Base-by-base conservation (phyloP, 2,329 filamentous ascomycete genomes). In the Teratosphaeria epicoccoides region DNA sequence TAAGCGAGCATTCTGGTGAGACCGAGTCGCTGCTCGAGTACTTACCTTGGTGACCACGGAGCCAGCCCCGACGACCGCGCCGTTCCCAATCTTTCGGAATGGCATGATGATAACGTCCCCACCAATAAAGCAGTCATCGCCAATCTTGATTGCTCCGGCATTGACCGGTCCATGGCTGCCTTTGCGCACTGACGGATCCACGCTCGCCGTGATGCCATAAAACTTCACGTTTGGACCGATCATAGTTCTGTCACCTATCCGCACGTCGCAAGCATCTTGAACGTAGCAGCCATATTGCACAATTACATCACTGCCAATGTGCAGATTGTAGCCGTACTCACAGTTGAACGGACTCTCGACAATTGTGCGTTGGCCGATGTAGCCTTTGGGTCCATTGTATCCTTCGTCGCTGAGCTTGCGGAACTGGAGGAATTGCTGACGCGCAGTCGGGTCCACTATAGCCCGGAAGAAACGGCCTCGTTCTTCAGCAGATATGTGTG, bases 241-340 rank as follows among this genome's bases (percentile, higher is more conserved):
- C 49, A 72, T 79, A 49, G 81, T 82, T 53, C 87, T 81, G 55
- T 87, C 81, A 2, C 90, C 90, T 62, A 97, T 89, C 46, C 76
- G 82, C 54, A 97, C 85, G 57, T 83, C 78, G 65, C 84, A 86
- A n/a, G 89, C 84, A 66, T 98, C 93, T 51, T 90, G 81, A 63
- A 97, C 84, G 24, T 83, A 84, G 68, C 90, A 96, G 62, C 88
- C 86, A 51, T 87, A 80, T 17, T 85, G 87, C 59, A 98, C 86
- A 51, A 84, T 80, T 2, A 94, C 88, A 57, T 93, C 84, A 60
- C 90, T 84, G 11, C 87, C 90, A 59, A 98, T 86, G 46, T 80
- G 79, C 61, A 97, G 85, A 67, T 98, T 97, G 72, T 95, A 97
- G 0, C 93, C 93, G 63, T 96, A 96, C 63, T 96, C 89, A 66